Evolutionary conservation across 306 rosid genomes (phyloP).

Genomic region (barrel medic (Medicago truncatula)): DNA sequence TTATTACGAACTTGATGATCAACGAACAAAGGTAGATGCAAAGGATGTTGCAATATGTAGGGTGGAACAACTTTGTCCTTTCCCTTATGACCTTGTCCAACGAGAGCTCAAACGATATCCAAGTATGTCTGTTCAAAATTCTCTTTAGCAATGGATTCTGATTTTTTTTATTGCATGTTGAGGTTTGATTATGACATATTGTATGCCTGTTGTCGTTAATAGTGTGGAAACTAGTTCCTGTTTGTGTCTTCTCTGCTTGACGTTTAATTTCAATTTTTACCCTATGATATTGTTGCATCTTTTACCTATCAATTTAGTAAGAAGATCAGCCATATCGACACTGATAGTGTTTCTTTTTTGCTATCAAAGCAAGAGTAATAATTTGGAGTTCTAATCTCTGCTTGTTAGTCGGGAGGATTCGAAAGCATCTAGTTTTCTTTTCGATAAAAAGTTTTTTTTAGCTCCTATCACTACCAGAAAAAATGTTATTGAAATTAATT

Average conservation of each 20-base stretch:
- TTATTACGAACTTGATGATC: constrained; percentile 89
- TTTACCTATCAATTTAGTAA: not conserved
- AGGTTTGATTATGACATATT: not conserved
- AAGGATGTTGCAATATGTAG: constrained; percentile 92
- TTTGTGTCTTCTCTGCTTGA: not conserved
- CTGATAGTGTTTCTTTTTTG: not conserved
- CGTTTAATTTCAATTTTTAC: not conserved
- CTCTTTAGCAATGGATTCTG: not conserved
- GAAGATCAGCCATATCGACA: not conserved
- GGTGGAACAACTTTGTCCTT: constrained; percentile 96
- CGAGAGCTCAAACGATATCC: constrained; percentile 93
- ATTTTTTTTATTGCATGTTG: not conserved
- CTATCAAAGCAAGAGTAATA: not conserved
- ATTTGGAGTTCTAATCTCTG: constrained; percentile 8
- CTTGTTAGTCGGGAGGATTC: constrained; percentile 15
- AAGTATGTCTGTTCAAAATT: constrained; percentile 56
- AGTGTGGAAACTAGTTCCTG: not conserved
- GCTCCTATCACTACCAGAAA: not conserved
- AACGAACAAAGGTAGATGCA: constrained; percentile 63
- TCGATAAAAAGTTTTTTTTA: not conserved
- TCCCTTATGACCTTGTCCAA: constrained; percentile 85
- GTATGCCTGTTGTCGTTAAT: not conserved
- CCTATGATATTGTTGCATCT: too few species aligned
- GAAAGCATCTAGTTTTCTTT: constrained; percentile 1
- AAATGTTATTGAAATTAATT: not conserved